Conservation (phyloP, 2,329 filamentous ascomycete species). For the Monilinia laxa region DNA sequence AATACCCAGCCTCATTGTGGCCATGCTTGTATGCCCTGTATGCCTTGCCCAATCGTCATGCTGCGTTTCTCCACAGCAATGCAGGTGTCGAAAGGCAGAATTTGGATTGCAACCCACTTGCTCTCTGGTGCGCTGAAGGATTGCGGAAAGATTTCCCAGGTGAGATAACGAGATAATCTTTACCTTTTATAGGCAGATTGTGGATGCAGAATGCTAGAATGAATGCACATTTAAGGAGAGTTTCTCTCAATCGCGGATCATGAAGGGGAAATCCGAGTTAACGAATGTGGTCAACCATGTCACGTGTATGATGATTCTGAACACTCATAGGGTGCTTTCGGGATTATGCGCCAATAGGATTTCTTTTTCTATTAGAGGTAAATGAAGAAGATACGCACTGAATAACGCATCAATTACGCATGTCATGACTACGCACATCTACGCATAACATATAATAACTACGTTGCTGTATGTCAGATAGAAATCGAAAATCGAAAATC, state of each 20-base stretch:
- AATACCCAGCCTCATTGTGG: conserved; percentile 18
- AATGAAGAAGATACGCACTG: conserved; percentile 11
- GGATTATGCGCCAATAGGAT: conserved; percentile 15
- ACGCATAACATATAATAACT: conserved; percentile 9
- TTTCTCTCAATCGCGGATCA: conserved; percentile 16
- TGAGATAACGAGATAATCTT: conserved; percentile 7
- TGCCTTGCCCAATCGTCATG: conserved; percentile 9
- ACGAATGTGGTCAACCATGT: background rate
- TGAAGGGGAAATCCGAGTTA: conserved; percentile 20
- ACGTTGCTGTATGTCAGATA: conserved; percentile 22
- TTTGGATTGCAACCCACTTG: conserved; percentile 7
- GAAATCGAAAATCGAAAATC: background rate
- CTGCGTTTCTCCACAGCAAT: conserved; percentile 9
- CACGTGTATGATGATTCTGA: conserved; percentile 4
- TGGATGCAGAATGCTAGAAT: background rate
- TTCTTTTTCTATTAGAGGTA: conserved; percentile 1
- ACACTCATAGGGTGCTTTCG: background rate
- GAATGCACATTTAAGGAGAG: conserved; percentile 3
- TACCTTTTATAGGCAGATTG: conserved; percentile 7
- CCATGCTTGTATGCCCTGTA: conserved; percentile 6
- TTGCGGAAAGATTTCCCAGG: background rate
- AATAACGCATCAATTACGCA: conserved; percentile 17
- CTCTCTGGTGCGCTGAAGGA: conserved; percentile 3
- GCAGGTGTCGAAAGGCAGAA: conserved; percentile 15
- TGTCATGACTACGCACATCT: conserved; percentile 5